Percentiles rank a stretch among this genome's conserved stretches.
Evolutionary conservation across 2,329 filamentous ascomycete genomes (phyloP).

Genomic region (Aspergillus sp.): DNA sequence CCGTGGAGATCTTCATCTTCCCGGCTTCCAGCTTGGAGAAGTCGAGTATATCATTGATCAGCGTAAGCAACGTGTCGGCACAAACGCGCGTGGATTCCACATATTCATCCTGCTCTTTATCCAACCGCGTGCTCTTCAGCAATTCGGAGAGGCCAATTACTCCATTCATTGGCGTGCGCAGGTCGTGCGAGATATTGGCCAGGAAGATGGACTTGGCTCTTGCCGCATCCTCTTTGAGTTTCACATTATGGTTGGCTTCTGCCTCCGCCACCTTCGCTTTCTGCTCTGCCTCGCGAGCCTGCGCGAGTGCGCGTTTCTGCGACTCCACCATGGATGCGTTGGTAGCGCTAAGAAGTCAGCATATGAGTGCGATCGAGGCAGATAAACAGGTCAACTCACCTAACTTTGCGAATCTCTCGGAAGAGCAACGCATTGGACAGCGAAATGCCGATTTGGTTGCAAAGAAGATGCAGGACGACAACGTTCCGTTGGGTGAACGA

Average conservation of each 20-base stretch:
- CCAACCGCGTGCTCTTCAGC: conserved; percentile 48
- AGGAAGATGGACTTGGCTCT: conserved; percentile 88
- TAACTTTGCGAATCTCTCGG: conserved; percentile 50
- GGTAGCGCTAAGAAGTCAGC: conserved; percentile 39
- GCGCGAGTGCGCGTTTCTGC: conserved; percentile 53
- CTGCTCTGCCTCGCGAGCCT: conserved; percentile 53
- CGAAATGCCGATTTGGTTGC: conserved; percentile 56
- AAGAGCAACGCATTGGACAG: conserved; percentile 56
- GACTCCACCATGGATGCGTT: conserved; percentile 58
- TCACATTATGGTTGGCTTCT: conserved; percentile 55
- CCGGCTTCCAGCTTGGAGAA: conserved; percentile 80
- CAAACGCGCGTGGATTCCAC: conserved; percentile 58
- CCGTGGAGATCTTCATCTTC: conserved; percentile 80
- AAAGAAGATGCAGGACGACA: conserved; percentile 46
- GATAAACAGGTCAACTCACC: neutral
- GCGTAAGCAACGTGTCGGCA: conserved; percentile 65
- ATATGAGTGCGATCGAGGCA: too few relatives aligned
- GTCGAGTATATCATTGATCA: conserved; percentile 86
- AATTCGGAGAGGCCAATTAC: conserved; percentile 69
- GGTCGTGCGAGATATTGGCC: conserved; percentile 78
- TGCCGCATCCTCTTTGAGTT: conserved; percentile 57
- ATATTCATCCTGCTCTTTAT: conserved; percentile 51
- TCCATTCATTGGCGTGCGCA: conserved; percentile 91
- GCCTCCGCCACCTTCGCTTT: conserved; percentile 58
- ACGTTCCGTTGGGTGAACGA: conserved; percentile 54